Conservation (phyloP, 2,329 filamentous ascomycete genomes). For the Mycocentrospora acerina region DNA sequence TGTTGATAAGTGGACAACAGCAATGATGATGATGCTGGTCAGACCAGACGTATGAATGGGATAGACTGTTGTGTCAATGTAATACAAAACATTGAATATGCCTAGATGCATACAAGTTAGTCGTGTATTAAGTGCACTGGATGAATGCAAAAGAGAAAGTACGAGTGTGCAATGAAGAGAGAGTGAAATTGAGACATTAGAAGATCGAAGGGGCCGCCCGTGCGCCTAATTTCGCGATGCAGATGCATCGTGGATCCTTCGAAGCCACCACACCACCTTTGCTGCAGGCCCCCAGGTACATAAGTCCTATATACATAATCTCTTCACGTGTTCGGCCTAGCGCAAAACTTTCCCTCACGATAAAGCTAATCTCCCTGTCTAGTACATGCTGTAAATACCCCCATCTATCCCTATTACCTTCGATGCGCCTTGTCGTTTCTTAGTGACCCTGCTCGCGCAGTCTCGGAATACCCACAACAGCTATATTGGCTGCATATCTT, state of each 20-base stretch:
- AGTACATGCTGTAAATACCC: background rate
- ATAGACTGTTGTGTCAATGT: no score
- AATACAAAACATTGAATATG: no score
- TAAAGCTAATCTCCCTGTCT: no score
- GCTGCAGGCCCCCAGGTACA: constrained; percentile 9
- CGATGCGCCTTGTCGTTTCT: constrained; percentile 9
- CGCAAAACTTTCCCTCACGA: background rate
- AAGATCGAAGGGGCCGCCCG: constrained; percentile 5
- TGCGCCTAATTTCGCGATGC: constrained; percentile 8
- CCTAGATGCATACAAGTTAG: no score
- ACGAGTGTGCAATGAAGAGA: constrained; percentile 1
- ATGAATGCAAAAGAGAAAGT: background rate
- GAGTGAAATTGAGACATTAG: constrained; percentile 21
- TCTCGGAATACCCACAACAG: background rate
- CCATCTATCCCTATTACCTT: background rate
- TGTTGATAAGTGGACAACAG: no score
- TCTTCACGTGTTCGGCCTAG: background rate
- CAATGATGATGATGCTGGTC: no score
- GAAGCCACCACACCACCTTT: constrained; percentile 17
- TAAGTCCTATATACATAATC: constrained; percentile 2
- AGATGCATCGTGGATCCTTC: constrained; percentile 25
- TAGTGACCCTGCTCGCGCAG: constrained; percentile 4
- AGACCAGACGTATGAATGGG: no score
- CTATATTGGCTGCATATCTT: constrained; percentile 3
- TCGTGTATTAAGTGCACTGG: no score